Conservation (phyloP, 2,329 filamentous ascomycete species). For the Aspergillus japonicus region DNA sequence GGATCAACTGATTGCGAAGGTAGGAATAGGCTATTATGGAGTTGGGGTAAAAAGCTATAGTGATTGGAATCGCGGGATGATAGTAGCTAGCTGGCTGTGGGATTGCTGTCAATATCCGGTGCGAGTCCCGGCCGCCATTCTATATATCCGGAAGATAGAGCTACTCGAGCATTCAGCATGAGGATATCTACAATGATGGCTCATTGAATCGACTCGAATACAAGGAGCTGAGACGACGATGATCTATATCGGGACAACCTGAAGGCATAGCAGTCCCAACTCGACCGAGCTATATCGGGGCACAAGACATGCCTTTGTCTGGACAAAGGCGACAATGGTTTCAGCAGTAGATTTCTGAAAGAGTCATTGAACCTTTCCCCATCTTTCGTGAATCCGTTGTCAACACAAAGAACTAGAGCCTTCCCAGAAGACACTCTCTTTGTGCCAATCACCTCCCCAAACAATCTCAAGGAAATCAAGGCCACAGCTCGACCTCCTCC, state of each 20-base stretch:
- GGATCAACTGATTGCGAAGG: background rate
- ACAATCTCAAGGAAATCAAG: slow-evolving; percentile 31
- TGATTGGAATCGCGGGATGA: background rate
- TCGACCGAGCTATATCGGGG: background rate
- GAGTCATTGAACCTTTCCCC: background rate
- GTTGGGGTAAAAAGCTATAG: background rate
- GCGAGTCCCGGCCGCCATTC: background rate
- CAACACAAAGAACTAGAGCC: background rate
- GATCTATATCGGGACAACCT: background rate
- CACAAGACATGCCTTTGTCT: background rate
- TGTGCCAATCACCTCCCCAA: background rate
- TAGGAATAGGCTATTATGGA: too few species aligned
- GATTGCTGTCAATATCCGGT: background rate
- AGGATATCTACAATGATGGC: background rate
- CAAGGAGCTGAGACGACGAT: background rate
- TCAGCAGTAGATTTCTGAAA: background rate
- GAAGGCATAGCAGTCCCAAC: background rate
- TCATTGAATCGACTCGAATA: background rate
- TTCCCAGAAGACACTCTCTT: too few species aligned
- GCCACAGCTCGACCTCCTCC: slow-evolving; percentile 70
- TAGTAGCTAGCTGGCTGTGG: background rate
- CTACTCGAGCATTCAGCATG: background rate
- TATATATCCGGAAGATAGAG: background rate
- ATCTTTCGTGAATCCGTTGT: background rate
- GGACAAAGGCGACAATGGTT: too few species aligned